phyloP scores from a whole-genome alignment of 1,284 basidiomycete genomes.

The Gymnopus androsaceus region DNA sequence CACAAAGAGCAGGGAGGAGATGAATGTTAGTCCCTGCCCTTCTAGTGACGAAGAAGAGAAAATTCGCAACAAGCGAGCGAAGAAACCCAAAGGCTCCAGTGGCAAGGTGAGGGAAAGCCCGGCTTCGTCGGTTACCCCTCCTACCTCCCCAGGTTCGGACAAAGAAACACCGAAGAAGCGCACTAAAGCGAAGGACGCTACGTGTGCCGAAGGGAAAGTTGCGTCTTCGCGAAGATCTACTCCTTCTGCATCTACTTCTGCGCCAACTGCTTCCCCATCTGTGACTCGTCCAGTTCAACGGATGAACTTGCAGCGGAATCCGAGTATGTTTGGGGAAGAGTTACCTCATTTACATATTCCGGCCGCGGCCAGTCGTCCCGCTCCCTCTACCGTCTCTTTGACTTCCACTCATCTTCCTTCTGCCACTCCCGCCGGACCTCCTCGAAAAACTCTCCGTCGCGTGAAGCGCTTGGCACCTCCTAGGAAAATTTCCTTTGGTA shows the following conservation, averaged over 20 bases:
- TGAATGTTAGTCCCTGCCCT: slow-evolving; percentile 12
- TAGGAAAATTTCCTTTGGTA: slow-evolving; percentile 54
- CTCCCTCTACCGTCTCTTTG: slow-evolving; percentile 15
- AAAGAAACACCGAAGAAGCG: slow-evolving; percentile 25
- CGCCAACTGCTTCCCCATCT: not conserved
- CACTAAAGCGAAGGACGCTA: slow-evolving; percentile 4
- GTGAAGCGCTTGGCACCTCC: slow-evolving; percentile 41
- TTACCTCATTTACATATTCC: slow-evolving; percentile 35
- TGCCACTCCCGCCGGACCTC: slow-evolving; percentile 17
- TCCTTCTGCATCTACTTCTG: not conserved
- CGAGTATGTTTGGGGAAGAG: slow-evolving; percentile 60
- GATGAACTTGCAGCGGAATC: slow-evolving; percentile 56
- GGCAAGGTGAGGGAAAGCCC: not conserved
- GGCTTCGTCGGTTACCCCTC: not conserved
- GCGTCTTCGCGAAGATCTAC: not conserved
- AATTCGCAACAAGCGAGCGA: slow-evolving; percentile 13
- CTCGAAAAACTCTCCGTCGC: slow-evolving; percentile 38
- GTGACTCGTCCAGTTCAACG: slow-evolving; percentile 22
- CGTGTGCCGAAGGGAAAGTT: slow-evolving; percentile 4
- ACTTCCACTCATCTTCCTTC: slow-evolving; percentile 16
- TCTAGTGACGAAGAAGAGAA: slow-evolving; percentile 22
- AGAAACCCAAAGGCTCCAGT: slow-evolving; percentile 11
- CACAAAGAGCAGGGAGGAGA: slow-evolving; percentile 8
- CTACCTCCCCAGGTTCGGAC: slow-evolving; percentile 18
- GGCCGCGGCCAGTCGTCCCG: slow-evolving; percentile 6